Percentiles rank a stretch among this genome's conserved stretches.
phyloP scores from a whole-genome alignment of 495 filamentous ascomycete species.

The Xylaria nigripes region DNA sequence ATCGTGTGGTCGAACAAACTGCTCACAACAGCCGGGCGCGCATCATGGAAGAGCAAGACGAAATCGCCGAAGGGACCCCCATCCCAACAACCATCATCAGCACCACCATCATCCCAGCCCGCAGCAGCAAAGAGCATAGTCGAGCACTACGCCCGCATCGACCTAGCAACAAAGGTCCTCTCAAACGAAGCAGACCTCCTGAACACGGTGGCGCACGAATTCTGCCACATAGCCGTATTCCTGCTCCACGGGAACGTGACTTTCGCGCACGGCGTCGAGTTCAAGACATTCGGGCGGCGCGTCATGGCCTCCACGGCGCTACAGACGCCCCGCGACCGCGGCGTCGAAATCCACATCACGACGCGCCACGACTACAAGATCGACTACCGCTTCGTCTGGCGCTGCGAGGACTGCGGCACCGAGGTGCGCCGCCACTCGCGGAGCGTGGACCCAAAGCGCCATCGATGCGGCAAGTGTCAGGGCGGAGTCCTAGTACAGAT shows the following conservation, averaged over 20 bases:
- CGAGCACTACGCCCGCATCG: slow-evolving; percentile 68
- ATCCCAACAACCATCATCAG: slow-evolving; percentile 14
- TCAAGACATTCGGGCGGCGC: slow-evolving; percentile 59
- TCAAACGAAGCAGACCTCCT: slow-evolving; percentile 66
- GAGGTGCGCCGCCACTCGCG: slow-evolving; percentile 75
- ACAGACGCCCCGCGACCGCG: slow-evolving; percentile 10
- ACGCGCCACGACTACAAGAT: slow-evolving; percentile 85
- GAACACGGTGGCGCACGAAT: slow-evolving; percentile 88
- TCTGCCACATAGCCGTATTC: slow-evolving; percentile 86
- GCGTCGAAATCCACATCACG: slow-evolving; percentile 55
- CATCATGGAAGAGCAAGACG: slow-evolving; percentile 66
- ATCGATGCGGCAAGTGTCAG: slow-evolving; percentile 65
- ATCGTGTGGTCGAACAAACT: slow-evolving; percentile 81
- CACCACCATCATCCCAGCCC: background rate
- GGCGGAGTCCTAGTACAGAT: slow-evolving; percentile 62
- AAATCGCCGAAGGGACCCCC: slow-evolving; percentile 3
- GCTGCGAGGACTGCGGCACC: slow-evolving; percentile 57
- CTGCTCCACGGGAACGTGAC: slow-evolving; percentile 62
- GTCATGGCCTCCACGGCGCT: slow-evolving; percentile 26
- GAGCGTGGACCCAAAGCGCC: slow-evolving; percentile 59
- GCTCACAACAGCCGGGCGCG: slow-evolving; percentile 77
- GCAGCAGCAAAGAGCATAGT: slow-evolving; percentile 3
- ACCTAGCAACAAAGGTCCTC: slow-evolving; percentile 82
- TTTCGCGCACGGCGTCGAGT: slow-evolving; percentile 73
- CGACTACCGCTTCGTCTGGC: slow-evolving; percentile 83